Evolutionary conservation across 1,284 basidiomycete species (phyloP), one percentile per base, ranked within the genome.

Genomic region (Pisolithus thermaeus): DNA sequence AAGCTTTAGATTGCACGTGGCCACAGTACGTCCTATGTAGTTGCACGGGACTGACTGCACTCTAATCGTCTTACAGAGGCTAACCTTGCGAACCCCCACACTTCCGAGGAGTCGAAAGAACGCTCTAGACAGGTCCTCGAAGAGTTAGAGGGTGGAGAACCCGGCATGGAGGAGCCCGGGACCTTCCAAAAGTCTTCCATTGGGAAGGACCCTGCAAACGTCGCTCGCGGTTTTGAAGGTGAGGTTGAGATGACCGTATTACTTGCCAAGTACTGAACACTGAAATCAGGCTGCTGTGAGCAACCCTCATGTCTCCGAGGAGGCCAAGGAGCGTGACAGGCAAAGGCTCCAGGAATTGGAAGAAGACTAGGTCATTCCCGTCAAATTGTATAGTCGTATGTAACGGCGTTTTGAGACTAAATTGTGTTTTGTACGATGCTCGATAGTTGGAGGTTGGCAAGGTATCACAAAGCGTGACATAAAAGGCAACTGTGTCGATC

Each of bases 101-200:
- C 74, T 47, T 78, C 78, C 11, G 71, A 75, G 1, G 74, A 76
- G 52, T 75, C 78, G 1, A 81, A 81, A 60, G 65, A 71, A 46
- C 72, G 73, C 54, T 78, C 79, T 18, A 70, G 67, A 37, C 63
- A 76, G 52, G 71, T 73, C 14, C 67, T 80, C 50, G 62, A 72
- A 3, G 69, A 72, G 41, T 22, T 39, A 9, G 18, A 22, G 14
- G 22, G 18, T 20, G 38, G 18, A 9, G 67, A 75, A 59, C 67
- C 68, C 49, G 36, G 39, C 12, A 27, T 54, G 5, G 57, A 46
- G 3, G 52, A 61, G 49, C 35, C 61, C 2, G 8, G 28, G 46
- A 59, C 56, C 14, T 54, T 61, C 50, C 59, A 57, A 50, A 53
- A 50, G n/a, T 22, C 16, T 5, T 46, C 47, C 0, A 51, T 57